Base-by-base conservation (phyloP, 257 asterid genomes). In the Scutellaria minor region DNA sequence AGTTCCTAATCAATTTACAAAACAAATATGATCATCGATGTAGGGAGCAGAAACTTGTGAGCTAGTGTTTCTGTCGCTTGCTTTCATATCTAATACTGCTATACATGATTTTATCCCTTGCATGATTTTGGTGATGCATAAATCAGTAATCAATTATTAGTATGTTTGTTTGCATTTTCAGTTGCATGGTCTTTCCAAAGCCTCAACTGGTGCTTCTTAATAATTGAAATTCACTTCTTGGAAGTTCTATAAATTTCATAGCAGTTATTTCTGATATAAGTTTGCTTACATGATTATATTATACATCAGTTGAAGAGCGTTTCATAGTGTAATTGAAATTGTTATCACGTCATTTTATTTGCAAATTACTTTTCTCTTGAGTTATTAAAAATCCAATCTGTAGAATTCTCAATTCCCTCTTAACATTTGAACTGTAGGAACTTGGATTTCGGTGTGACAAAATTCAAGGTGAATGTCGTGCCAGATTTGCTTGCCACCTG, bases 401-500 rank as follows among this genome's bases (percentile, higher is more conserved):
- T 57, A 7, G 44, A 54, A 9, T 75, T 70, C 59, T 44, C 37
- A 57, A 52, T 35, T 73, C 20, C 55, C 62, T 63, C 68, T 45
- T 74, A 59, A 44, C 61, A 70, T 64, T 71, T 79, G 68, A 69
- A 59, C 53, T 80, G 64, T 89, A 95, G 99, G 98, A 91, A 83
- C 97, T 95, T 74, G 99, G 99, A 72, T 95, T 95, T 85, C 85
- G 77, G 71, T 95, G 96, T 71, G 99, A 95, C 81, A 87, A 74
- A 83, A 81, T 72, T 83, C 97, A 91, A 86, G 99, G 99, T 45
- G 99, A 95, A 87, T 95, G 97, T 69, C 97, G 97, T 76, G 91
- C 99, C 73, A 95, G 92, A 83, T 95, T 88, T 87, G 92, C 98
- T 65, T 95, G 99, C 84, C 99, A 95, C 84, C 80, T 95, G 76